Conservation (phyloP, 192 early-diverging fungal species). For the Backusella circina region DNA sequence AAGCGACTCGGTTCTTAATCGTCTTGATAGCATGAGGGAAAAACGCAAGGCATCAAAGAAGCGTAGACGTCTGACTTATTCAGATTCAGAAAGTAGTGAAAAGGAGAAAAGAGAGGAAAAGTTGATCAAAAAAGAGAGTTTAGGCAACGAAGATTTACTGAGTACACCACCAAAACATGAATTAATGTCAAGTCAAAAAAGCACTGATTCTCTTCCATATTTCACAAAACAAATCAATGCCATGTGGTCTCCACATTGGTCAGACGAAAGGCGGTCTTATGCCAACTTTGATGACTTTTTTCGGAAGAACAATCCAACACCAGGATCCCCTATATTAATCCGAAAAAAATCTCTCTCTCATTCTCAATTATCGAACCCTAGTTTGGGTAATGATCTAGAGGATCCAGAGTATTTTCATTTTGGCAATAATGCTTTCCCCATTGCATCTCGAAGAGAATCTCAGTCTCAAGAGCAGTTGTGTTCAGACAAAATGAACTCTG, state of each 20-base stretch:
- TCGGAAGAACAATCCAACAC: not conserved
- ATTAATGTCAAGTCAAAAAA: not conserved
- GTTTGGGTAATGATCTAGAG: not conserved
- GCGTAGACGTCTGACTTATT: not conserved
- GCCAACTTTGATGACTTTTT: not conserved
- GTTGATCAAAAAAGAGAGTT: not conserved
- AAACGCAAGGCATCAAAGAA: not conserved
- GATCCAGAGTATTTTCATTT: not conserved
- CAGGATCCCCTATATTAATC: not conserved
- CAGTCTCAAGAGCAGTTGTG: too few relatives aligned
- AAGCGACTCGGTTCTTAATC: not conserved
- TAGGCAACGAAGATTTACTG: not conserved
- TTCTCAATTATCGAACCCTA: not conserved
- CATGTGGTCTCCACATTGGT: constrained; percentile 11
- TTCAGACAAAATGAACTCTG: too few relatives aligned
- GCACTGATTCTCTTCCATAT: not conserved
- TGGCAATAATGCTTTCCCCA: not conserved
- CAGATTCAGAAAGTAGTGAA: not conserved
- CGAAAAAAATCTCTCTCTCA: not conserved
- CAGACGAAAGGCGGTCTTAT: not conserved
- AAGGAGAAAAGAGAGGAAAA: not conserved
- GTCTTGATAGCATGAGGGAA: not conserved
- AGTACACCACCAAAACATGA: not conserved
- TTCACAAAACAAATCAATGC: constrained; percentile 5
- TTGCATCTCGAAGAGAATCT: not conserved